Base-by-base conservation (phyloP, 2,329 filamentous ascomycete genomes). In the Xylaria sp. region DNA sequence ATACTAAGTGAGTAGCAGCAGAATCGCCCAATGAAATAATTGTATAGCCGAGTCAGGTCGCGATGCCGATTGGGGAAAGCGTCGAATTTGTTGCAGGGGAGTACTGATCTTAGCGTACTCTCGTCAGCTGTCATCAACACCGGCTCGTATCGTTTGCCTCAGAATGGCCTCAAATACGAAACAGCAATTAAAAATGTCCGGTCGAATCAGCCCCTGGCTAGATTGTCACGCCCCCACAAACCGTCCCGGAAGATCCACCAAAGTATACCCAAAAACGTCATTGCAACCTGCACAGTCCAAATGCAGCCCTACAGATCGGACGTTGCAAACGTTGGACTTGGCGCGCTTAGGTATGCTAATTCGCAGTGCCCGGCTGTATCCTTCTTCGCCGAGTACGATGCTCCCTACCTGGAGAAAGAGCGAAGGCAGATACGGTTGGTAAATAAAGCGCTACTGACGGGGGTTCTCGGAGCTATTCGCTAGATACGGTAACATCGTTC, bases 301-400 rank as follows among this genome's bases (percentile, higher is more conserved):
- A 68, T 70, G 70, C 70, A 72, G 70, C 70, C 70, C 66, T 72
- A 71, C 20, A 56, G 60, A 55, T 67, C 56, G 31, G 41, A 56
- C 23, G 67, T 63, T 65, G 62, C 56, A 66, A 41, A 60, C 55
- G 61, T 64, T 66, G 49, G 59, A 20, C 62, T 66, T 68, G 60
- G 64, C 65, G 58, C 20, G 49, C 55, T 25, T 46, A n/a, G 55
- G 39, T 20, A 41, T 43, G 49, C 58, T 49, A 39, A 48, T 39
- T 51, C 51, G 55, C 48, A 48, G 36, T 54, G 59, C 41, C 43
- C 52, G 25, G 63, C 33, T 58, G 56, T 65, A 66, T 48, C 23
- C 33, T 56, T 41, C 60, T 23, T 59, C 23, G 55, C 41, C 39
- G 60, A 57, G 33, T 49, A n/a, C 33, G 33, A 36, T 36, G 33